Evolutionary conservation across 1,139 yeast genomes (phyloP).

Genomic region (Meyerozyma smithsonii): DNA sequence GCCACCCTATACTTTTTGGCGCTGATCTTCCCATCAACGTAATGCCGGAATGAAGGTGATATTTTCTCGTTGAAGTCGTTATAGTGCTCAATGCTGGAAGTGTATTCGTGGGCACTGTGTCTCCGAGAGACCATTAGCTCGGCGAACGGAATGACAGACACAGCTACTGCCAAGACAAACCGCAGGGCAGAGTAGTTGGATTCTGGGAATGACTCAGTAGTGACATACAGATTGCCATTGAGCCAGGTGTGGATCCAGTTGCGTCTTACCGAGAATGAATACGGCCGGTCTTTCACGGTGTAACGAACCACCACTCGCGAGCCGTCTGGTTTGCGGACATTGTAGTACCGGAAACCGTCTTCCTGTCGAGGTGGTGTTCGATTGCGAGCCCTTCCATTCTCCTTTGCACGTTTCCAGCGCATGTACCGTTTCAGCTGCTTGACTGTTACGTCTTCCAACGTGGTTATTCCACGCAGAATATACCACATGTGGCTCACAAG

Average conservation of each 20-base stretch:
- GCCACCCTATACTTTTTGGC: slow-evolving; percentile 4
- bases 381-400: slow-evolving; percentile 7
- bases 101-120: slow-evolving; percentile 6
- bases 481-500: slow-evolving; percentile 6
- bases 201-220: slow-evolving; percentile 14
- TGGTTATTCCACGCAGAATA: slow-evolving; percentile 8
- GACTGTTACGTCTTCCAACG: slow-evolving; percentile 26
- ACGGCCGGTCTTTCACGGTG: slow-evolving; percentile 22
- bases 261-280: slow-evolving; percentile 23
- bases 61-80: neutral
- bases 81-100: slow-evolving; percentile 2
- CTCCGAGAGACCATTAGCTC: slow-evolving; percentile 18
- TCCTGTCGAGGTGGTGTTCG: slow-evolving; percentile 23
- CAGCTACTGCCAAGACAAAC: slow-evolving; percentile 16
- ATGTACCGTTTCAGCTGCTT: slow-evolving; percentile 21
- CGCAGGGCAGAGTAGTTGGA: slow-evolving; percentile 9
- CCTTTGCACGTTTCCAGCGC: slow-evolving; percentile 17
- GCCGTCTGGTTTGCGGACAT: slow-evolving; percentile 18
- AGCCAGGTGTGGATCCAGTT: slow-evolving; percentile 34
- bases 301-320: slow-evolving; percentile 28
- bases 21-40: slow-evolving; percentile 4
- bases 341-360: slow-evolving; percentile 29
- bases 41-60: slow-evolving; percentile 5
- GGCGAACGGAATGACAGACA: slow-evolving; percentile 26
- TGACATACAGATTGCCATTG: slow-evolving; percentile 18